Conservation (phyloP, 345 rosid species). For the Nasturtium officinale region DNA sequence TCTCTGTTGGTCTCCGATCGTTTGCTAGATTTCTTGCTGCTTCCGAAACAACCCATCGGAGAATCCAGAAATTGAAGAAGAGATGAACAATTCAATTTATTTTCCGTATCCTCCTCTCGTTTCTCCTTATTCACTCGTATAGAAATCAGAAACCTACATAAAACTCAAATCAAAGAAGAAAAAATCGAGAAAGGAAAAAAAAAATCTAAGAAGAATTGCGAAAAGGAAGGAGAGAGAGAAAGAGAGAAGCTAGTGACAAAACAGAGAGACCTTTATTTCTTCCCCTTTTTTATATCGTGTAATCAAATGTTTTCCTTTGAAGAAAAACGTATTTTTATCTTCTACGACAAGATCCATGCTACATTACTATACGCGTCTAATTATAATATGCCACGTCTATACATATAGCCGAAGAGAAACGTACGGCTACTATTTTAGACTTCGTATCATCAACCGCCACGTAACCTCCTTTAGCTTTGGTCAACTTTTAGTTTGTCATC, state of each 20-base stretch:
- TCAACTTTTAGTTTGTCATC: slow-evolving; percentile 37
- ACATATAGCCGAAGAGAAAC: slow-evolving; percentile 3
- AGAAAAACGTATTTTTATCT: slow-evolving; percentile 18
- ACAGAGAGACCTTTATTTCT: slow-evolving; percentile 39
- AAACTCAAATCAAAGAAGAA: slow-evolving; percentile 24
- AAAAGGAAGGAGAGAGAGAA: slow-evolving; percentile 21
- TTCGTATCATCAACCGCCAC: slow-evolving; percentile 11
- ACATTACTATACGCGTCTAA: not conserved
- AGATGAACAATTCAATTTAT: not conserved
- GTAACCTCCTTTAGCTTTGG: slow-evolving; percentile 23
- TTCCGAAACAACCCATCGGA: slow-evolving; percentile 71
- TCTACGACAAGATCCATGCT: slow-evolving; percentile 21
- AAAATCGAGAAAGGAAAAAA: not conserved
- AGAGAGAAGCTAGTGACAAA: slow-evolving; percentile 36
- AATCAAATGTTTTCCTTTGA: not conserved
- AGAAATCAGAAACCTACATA: slow-evolving; percentile 15
- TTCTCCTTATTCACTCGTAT: not conserved
- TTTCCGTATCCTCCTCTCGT: not conserved
- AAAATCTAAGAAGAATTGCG: slow-evolving; percentile 31
- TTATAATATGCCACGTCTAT: not conserved
- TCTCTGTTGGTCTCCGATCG: slow-evolving; percentile 42
- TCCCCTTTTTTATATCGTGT: slow-evolving; percentile 29
- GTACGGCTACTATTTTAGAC: slow-evolving; percentile 19
- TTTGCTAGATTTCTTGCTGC: slow-evolving; percentile 50
- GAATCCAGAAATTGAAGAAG: slow-evolving; percentile 11